Percentiles rank a stretch among this genome's conserved stretches.
Evolutionary conservation across 1,284 basidiomycete species (phyloP).

Genomic region (Agroathelia rolfsii): DNA sequence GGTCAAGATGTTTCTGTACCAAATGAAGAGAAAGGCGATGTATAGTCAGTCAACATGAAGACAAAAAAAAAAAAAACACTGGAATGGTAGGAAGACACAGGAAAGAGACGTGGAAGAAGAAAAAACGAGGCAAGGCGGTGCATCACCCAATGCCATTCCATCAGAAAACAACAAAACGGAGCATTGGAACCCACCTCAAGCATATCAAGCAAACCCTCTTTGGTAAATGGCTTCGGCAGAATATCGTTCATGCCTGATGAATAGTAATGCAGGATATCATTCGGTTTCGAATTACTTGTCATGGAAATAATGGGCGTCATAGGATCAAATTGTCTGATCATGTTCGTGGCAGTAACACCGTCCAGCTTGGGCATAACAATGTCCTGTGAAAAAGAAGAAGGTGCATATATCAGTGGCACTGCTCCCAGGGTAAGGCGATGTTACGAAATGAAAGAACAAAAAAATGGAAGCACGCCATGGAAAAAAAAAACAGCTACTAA

Average conservation of each 20-base stretch:
- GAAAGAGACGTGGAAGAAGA: conserved; percentile 1
- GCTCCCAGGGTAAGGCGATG: conserved; percentile 4
- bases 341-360: conserved; percentile 81
- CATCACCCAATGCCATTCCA: too few relatives aligned
- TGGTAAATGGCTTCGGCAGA: conserved; percentile 94
- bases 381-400: conserved; percentile 56
- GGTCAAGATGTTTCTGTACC: conserved; percentile 79
- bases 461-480: conserved; percentile 6
- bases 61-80: too few relatives aligned
- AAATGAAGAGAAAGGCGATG: neutral
- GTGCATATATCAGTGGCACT: too few relatives aligned
- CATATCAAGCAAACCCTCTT: conserved; percentile 83
- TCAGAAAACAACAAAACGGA: too few relatives aligned
- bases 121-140: conserved; percentile 5
- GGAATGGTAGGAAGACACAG: too few relatives aligned
- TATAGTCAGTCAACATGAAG: conserved; percentile 2
- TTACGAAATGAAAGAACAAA: too few relatives aligned
- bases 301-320: conserved; percentile 96
- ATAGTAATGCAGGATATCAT: conserved; percentile 89
- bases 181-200: conserved; percentile 64
- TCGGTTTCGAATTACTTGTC: conserved; percentile 89
- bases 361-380: conserved; percentile 94
- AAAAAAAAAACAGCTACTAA: conserved; percentile 1
- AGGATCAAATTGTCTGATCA: conserved; percentile 91
- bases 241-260: conserved; percentile 94